Percentiles rank a stretch among this genome's conserved stretches.
Evolutionary conservation across 768 basidiomycete genomes (phyloP).

Genomic region (Kwoniella botswanensis): DNA sequence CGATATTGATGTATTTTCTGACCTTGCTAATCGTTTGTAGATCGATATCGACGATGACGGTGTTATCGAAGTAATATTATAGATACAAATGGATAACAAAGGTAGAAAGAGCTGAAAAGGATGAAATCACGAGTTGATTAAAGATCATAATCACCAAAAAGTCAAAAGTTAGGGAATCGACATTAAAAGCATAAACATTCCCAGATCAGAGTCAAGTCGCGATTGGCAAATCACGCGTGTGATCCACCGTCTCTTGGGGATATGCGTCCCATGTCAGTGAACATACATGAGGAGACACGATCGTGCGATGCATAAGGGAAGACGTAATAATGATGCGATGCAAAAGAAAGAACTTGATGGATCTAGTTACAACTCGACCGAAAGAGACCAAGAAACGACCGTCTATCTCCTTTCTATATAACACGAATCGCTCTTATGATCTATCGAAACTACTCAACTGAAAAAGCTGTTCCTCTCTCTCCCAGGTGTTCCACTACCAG

Average conservation of each 20-base stretch:
- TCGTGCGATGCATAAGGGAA: neutral
- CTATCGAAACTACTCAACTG: neutral
- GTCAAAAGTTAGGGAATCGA: too few species aligned
- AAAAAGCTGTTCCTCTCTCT: conserved; percentile 17
- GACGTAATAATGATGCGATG: neutral
- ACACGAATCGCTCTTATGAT: neutral
- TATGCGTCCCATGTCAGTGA: too few species aligned
- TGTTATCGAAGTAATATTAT: too few species aligned
- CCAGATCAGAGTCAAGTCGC: too few species aligned
- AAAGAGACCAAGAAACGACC: neutral
- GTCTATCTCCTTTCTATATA: neutral
- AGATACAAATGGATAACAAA: too few species aligned
- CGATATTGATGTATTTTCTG: neutral
- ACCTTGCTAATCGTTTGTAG: neutral
- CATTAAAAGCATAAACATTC: too few species aligned
- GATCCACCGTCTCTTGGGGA: neutral
- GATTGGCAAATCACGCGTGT: neutral
- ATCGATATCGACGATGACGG: too few species aligned
- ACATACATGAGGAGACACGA: neutral
- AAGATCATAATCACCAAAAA: too few species aligned
- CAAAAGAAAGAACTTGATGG: neutral
- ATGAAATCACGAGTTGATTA: too few species aligned
- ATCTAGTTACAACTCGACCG: neutral
- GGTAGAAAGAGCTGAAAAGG: too few species aligned
- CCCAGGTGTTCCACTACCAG: neutral